Percentiles rank a stretch among this genome's conserved stretches.
These are phyloP conservation scores for Fonsecaea monophora DNA, from an alignment of 2,329 filamentous ascomycete genomes.

Conservation along the genomic window DNA sequence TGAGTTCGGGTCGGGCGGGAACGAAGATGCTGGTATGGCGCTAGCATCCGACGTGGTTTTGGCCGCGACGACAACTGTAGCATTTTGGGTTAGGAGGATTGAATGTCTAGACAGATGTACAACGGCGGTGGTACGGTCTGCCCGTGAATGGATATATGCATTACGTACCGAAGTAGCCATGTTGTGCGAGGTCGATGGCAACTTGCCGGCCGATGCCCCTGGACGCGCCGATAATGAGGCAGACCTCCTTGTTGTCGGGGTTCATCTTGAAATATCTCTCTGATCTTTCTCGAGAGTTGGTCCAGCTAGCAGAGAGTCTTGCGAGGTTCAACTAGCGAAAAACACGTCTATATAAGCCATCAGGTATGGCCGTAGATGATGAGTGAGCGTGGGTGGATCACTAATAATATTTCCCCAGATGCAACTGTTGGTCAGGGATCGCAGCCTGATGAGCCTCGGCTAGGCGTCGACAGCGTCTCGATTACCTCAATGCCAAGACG, in stretches of 20 bases:
- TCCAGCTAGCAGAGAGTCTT: neutral
- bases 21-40: conserved; percentile 55
- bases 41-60: conserved; percentile 73
- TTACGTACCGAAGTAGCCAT: conserved; percentile 70
- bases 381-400: neutral
- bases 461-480: neutral
- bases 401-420: neutral
- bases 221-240: conserved; percentile 76
- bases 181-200: conserved; percentile 75
- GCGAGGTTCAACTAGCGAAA: neutral
- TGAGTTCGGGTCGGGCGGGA: conserved; percentile 80
- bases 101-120: too few species aligned
- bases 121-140: neutral
- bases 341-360: neutral
- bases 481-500: neutral
- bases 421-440: neutral
- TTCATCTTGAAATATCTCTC: neutral
- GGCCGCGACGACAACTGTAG: conserved; percentile 74
- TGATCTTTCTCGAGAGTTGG: neutral
- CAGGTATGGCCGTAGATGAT: neutral
- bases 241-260: conserved; percentile 56
- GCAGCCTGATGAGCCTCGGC: conserved; percentile 7
- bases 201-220: conserved; percentile 82
- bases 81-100: neutral
- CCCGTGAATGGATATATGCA: too few species aligned